phyloP scores from a whole-genome alignment of 1,139 yeast genomes.

The Taphrina wiesneri region DNA sequence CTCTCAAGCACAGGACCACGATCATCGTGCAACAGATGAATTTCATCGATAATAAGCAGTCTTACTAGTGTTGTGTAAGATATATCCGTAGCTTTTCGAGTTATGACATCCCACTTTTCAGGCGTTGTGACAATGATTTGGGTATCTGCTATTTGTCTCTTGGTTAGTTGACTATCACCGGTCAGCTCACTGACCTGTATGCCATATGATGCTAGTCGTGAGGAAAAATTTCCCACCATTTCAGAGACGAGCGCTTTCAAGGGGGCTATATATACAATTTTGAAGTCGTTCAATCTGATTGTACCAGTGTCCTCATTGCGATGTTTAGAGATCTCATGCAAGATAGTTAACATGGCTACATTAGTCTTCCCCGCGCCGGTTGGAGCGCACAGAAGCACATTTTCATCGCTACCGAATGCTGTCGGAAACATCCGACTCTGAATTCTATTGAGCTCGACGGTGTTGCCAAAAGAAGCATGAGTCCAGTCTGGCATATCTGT shows the following conservation, averaged over 20 bases:
- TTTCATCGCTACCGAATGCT: constrained; percentile 71
- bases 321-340: constrained; percentile 61
- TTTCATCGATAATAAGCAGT: constrained; percentile 85
- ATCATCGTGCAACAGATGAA: constrained; percentile 88
- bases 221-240: constrained; percentile 81
- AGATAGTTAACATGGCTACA: constrained; percentile 79
- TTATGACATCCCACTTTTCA: constrained; percentile 95
- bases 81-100: constrained; percentile 70
- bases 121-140: constrained; percentile 91
- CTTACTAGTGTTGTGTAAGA: constrained; percentile 65
- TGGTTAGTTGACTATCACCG: constrained; percentile 82
- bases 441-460: constrained; percentile 70
- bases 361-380: constrained; percentile 99
- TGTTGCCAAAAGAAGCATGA: constrained; percentile 65
- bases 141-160: constrained; percentile 72
- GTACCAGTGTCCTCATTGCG: constrained; percentile 54
- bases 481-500: constrained; percentile 79
- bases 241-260: constrained; percentile 93
- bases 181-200: constrained; percentile 81
- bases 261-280: constrained; percentile 90
- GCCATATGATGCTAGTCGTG: constrained; percentile 67
- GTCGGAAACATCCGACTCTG: constrained; percentile 80
- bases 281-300: constrained; percentile 52
- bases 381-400: constrained; percentile 87
- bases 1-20: constrained; percentile 94